These are phyloP conservation scores for Mrakia gelida DNA, from an alignment of 768 basidiomycete species.

Conservation along the genomic window DNA sequence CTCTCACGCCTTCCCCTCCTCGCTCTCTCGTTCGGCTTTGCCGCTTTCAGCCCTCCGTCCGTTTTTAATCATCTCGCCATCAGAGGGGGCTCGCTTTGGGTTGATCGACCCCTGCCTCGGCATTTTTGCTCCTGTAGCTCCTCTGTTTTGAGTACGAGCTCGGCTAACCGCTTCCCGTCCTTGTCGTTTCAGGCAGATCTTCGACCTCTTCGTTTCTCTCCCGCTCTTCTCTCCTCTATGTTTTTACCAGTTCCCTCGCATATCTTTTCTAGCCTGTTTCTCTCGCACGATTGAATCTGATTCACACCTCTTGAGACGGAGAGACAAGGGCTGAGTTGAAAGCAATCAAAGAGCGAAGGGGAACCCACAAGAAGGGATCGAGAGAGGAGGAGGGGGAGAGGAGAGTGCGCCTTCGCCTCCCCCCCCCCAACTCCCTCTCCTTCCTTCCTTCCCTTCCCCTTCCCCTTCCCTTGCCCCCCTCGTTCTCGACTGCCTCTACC, in stretches of 20 bases:
- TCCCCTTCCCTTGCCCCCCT: background rate
- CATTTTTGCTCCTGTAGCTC: no score
- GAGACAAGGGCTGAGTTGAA: background rate
- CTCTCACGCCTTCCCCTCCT: background rate
- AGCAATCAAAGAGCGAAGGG: background rate
- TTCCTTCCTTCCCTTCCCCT: background rate
- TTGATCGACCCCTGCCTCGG: no score
- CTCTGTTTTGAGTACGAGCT: no score
- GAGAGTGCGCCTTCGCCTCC: no score
- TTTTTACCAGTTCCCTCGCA: background rate
- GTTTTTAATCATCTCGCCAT: no score
- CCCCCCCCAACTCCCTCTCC: background rate
- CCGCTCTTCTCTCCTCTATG: background rate
- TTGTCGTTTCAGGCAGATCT: background rate
- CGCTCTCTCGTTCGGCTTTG: background rate
- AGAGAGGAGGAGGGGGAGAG: background rate
- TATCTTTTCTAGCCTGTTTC: background rate
- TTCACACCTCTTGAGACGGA: background rate
- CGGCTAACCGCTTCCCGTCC: slow-evolving; percentile 1
- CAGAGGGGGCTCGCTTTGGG: no score
- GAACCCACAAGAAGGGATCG: background rate
- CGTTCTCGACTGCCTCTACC: background rate
- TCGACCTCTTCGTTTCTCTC: background rate
- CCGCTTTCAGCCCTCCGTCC: background rate
- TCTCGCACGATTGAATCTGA: background rate